Conservation (phyloP, 495 filamentous ascomycete species). For the Talaromyces liani region DNA sequence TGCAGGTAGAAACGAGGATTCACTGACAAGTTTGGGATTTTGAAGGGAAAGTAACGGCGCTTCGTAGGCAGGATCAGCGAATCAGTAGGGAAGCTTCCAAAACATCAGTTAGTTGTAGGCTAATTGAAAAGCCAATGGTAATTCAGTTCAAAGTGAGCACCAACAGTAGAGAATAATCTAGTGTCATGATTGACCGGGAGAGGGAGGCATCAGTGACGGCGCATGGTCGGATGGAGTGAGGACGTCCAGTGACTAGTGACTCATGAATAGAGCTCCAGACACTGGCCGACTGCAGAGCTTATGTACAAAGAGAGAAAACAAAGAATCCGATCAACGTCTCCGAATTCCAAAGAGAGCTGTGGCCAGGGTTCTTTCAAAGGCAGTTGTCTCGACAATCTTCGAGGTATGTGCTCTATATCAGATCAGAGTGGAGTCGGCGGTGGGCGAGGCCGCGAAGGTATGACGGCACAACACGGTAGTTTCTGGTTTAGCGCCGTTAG, state of each 20-base stretch:
- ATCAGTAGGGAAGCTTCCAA: conserved; percentile 51
- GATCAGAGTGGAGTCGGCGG: background rate
- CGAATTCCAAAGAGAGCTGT: background rate
- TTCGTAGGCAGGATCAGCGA: conserved; percentile 55
- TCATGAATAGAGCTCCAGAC: background rate
- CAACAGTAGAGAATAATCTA: conserved; percentile 35
- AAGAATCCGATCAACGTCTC: background rate
- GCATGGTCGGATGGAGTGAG: conserved; percentile 9
- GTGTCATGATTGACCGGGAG: conserved; percentile 33
- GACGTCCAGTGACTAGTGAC: background rate
- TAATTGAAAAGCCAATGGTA: background rate
- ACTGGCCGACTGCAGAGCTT: background rate
- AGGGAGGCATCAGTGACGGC: background rate
- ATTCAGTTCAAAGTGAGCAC: conserved; percentile 5
- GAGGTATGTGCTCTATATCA: background rate
- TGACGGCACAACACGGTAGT: conserved; percentile 4
- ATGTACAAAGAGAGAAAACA: background rate
- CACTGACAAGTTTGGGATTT: conserved; percentile 66
- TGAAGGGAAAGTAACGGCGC: conserved; percentile 66
- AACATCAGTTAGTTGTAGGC: background rate
- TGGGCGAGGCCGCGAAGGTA: background rate
- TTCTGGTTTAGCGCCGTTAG: background rate
- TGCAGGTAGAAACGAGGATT: conserved; percentile 11
- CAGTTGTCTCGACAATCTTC: background rate
- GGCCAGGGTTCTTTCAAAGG: background rate